These are phyloP conservation scores for Celoporthe dispersa DNA, from an alignment of 2,329 filamentous ascomycete genomes.

Conservation along the genomic window DNA sequence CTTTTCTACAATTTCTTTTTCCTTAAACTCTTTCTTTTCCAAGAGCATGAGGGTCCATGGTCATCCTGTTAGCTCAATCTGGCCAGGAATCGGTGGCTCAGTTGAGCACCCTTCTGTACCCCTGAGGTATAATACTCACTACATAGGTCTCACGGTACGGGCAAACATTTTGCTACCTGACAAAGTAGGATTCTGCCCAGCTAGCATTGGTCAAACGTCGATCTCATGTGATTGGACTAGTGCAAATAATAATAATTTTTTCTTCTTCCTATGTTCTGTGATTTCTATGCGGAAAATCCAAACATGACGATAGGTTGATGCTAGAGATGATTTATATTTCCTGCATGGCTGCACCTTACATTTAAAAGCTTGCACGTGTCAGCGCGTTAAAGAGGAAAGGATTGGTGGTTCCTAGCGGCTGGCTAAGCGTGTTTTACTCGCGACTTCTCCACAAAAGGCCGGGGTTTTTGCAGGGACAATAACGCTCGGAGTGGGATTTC, in stretches of 20 bases:
- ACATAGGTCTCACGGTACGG: neutral
- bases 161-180: neutral
- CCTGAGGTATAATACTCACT: neutral
- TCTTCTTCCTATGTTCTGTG: neutral
- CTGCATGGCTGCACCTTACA: neutral
- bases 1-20: neutral
- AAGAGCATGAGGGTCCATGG: neutral
- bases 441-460: constrained; percentile 12
- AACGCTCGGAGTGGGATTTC: constrained; percentile 9
- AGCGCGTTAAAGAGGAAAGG: constrained; percentile 1
- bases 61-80: neutral
- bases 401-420: neutral
- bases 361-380: constrained; percentile 2
- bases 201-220: neutral
- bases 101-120: neutral
- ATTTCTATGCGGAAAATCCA: neutral
- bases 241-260: neutral
- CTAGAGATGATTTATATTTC: neutral
- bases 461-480: constrained; percentile 3
- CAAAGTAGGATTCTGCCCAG: neutral
- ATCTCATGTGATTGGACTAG: no score
- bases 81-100: neutral
- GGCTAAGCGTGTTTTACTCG: constrained; percentile 7
- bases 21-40: neutral
- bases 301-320: neutral